These are phyloP conservation scores for Epicoccum sorghinum DNA, from an alignment of 2,329 filamentous ascomycete species.

Conservation along the genomic window DNA sequence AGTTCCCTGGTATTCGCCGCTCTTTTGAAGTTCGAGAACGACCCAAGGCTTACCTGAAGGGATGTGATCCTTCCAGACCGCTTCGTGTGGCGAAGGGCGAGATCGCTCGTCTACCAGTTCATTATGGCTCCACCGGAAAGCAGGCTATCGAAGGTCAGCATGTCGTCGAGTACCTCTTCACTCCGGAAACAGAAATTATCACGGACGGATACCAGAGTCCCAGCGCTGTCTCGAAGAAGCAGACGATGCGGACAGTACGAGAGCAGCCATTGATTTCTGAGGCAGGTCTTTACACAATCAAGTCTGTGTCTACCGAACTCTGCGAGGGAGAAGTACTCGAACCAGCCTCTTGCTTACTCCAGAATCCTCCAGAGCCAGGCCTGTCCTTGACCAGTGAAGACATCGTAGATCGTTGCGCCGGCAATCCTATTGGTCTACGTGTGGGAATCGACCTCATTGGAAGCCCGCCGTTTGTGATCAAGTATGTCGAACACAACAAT, in stretches of 20 bases:
- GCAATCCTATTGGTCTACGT: slow-evolving; percentile 86
- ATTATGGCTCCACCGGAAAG: slow-evolving; percentile 68
- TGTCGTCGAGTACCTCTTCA: slow-evolving; percentile 81
- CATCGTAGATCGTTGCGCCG: slow-evolving; percentile 93
- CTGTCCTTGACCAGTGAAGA: slow-evolving; percentile 76
- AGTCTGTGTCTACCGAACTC: slow-evolving; percentile 76
- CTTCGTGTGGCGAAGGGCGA: slow-evolving; percentile 82
- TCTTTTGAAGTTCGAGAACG: slow-evolving; percentile 86
- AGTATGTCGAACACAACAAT: slow-evolving; percentile 74
- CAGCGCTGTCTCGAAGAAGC: slow-evolving; percentile 62
- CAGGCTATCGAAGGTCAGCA: slow-evolving; percentile 68
- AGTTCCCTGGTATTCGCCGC: slow-evolving; percentile 70
- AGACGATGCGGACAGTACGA: slow-evolving; percentile 65
- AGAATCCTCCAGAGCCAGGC: slow-evolving; percentile 88
- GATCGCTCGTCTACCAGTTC: slow-evolving; percentile 70
- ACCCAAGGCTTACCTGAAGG: slow-evolving; percentile 72
- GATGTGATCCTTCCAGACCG: slow-evolving; percentile 80
- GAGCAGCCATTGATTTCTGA: slow-evolving; percentile 73
- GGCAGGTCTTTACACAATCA: slow-evolving; percentile 85
- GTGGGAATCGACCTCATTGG: slow-evolving; percentile 90
- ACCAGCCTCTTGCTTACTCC: slow-evolving; percentile 87
- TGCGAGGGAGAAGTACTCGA: slow-evolving; percentile 91
- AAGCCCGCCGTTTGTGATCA: slow-evolving; percentile 86
- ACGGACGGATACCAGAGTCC: slow-evolving; percentile 70
- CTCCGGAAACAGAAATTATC: slow-evolving; percentile 71